Evolutionary conservation across 1,139 yeast genomes (phyloP).

Genomic region (Geotrichum restrictum): DNA sequence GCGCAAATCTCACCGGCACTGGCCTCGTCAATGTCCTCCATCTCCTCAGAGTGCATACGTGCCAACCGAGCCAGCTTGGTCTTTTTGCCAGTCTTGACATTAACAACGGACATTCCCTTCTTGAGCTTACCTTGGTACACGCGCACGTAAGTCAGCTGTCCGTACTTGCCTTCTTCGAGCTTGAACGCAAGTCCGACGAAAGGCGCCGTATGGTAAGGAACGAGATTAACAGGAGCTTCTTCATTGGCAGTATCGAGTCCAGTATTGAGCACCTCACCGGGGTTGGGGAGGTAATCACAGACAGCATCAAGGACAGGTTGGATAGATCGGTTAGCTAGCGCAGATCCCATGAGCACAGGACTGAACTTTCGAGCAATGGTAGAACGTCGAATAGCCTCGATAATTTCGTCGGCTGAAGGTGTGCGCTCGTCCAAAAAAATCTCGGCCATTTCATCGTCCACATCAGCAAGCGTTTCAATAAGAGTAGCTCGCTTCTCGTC

Average conservation of each 20-base stretch:
- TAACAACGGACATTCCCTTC: conserved; percentile 85
- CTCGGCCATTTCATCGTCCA: conserved; percentile 95
- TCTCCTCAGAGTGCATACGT: conserved; percentile 97
- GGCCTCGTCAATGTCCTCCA: conserved; percentile 95
- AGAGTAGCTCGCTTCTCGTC: conserved; percentile 78
- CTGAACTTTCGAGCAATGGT: conserved; percentile 96
- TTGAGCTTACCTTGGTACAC: conserved; percentile 93
- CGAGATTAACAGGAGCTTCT: conserved; percentile 68
- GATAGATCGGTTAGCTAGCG: conserved; percentile 90
- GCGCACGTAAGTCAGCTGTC: conserved; percentile 93
- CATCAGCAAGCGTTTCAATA: conserved; percentile 94
- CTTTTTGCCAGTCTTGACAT: conserved; percentile 88
- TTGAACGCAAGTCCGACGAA: conserved; percentile 96
- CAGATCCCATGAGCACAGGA: conserved; percentile 98
- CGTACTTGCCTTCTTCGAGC: conserved; percentile 96
- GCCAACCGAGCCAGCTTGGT: conserved; percentile 93
- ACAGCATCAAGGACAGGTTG: conserved; percentile 96
- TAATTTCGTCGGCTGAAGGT: conserved; percentile 78
- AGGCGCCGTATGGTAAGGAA: conserved; percentile 72
- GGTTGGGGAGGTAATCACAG: conserved; percentile 92
- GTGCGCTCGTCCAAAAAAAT: conserved; percentile 83
- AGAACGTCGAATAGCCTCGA: conserved; percentile 85
- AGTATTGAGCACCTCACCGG: conserved; percentile 84
- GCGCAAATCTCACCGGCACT: conserved; percentile 99
- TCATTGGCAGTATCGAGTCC: conserved; percentile 73